Conservation (phyloP, 2,329 filamentous ascomycete genomes). For the Fonsecaea erecta region DNA sequence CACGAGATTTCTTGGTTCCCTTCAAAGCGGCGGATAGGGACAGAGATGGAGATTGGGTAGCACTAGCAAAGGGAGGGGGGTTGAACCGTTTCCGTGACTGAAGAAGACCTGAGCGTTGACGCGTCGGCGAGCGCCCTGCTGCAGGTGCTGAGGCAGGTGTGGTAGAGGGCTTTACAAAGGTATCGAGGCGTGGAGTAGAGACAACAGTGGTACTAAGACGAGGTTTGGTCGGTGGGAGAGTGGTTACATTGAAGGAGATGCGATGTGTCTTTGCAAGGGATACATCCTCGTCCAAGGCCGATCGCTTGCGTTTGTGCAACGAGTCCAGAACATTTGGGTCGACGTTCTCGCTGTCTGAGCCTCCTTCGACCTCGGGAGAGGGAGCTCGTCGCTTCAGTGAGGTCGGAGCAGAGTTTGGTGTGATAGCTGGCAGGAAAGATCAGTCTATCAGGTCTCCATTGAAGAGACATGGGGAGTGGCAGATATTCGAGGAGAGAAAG, state of each 20-base stretch:
- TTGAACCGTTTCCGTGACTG: conserved; percentile 74
- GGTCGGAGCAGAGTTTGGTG: conserved; percentile 41
- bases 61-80: conserved; percentile 63
- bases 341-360: conserved; percentile 63
- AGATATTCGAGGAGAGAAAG: background rate
- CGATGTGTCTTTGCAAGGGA: conserved; percentile 56
- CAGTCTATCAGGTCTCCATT: conserved; percentile 8
- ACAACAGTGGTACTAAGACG: conserved; percentile 30
- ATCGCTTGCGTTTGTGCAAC: conserved; percentile 53
- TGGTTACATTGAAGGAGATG: conserved; percentile 45
- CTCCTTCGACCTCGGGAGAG: conserved; percentile 48
- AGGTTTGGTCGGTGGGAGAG: conserved; percentile 16
- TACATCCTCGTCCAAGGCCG: conserved; percentile 40
- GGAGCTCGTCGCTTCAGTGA: conserved; percentile 54
- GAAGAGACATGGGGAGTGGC: background rate
- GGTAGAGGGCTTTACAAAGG: conserved; percentile 43
- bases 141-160: conserved; percentile 63
- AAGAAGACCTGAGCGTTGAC: conserved; percentile 70
- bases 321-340: conserved; percentile 59
- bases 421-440: conserved; percentile 27
- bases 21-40: conserved; percentile 82
- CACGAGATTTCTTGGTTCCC: conserved; percentile 56
- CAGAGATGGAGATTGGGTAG: conserved; percentile 67
- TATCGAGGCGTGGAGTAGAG: conserved; percentile 34
- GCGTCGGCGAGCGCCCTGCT: conserved; percentile 79